phyloP scores from a whole-genome alignment of 164 flowering plant species.

The Chloranthus sessilifolius region DNA sequence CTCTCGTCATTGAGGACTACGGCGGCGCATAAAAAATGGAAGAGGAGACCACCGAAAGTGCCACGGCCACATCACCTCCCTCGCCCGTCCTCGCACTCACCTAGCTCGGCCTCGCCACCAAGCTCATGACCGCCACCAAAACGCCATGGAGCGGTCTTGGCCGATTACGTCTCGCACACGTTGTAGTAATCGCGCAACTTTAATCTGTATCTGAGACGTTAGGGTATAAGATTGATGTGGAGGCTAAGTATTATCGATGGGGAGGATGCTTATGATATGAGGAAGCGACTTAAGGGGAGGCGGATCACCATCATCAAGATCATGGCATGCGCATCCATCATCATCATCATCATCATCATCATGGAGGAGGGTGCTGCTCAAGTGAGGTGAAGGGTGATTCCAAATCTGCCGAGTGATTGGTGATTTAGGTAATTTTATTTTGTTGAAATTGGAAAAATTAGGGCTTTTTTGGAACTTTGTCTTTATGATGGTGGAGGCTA shows the following conservation, averaged over 20 bases:
- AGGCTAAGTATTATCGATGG: conserved; percentile 92
- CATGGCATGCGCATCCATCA: conserved; percentile 29
- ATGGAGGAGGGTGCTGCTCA: conserved; percentile 65
- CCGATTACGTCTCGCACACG: conserved; percentile 85
- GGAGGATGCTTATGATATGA: conserved; percentile 93
- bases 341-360: too few relatives aligned
- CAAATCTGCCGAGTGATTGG: too few relatives aligned
- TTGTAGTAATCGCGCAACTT: conserved; percentile 91
- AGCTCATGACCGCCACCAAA: conserved; percentile 92
- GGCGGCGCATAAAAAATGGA: conserved; percentile 95
- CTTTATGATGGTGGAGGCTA: too few relatives aligned
- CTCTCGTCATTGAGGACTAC: conserved; percentile 95
- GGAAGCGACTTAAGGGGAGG: conserved; percentile 75
- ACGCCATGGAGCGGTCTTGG: conserved; percentile 88
- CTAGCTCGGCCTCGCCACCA: conserved; percentile 88
- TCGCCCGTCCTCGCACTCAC: conserved; percentile 89
- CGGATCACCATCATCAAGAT: conserved; percentile 28
- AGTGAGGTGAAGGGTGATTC: conserved; percentile 17
- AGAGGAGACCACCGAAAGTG: conserved; percentile 87
- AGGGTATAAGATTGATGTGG: conserved; percentile 81
- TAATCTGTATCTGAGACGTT: conserved; percentile 79
- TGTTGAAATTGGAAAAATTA: too few relatives aligned
- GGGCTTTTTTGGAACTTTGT: too few relatives aligned
- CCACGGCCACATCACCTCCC: conserved; percentile 95
- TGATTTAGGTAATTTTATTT: too few relatives aligned